Percentiles rank a stretch among this genome's conserved stretches.
Conservation (phyloP, 306 rosid species). For the Biancaea sappan region DNA sequence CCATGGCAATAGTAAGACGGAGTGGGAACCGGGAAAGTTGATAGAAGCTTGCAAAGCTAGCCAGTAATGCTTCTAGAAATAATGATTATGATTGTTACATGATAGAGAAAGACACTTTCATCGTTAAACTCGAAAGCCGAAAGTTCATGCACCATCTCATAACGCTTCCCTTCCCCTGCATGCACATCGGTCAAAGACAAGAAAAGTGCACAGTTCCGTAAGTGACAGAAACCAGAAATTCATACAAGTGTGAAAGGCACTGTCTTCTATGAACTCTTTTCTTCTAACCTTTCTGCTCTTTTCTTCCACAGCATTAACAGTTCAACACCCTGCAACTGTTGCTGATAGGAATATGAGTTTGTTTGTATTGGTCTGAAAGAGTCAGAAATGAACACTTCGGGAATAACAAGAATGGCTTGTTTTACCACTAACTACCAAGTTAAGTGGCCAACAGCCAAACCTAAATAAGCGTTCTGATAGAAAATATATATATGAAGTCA, state of each 20-base stretch:
- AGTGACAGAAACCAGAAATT: conserved; percentile 67
- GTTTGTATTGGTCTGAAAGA: conserved; percentile 24
- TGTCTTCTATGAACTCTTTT: conserved; percentile 50
- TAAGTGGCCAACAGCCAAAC: conserved; percentile 90
- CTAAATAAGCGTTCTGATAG: conserved; percentile 52
- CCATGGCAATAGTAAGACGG: neutral
- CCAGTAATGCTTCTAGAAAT: conserved; percentile 28
- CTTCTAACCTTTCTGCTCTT: conserved; percentile 13
- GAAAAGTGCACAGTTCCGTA: conserved; percentile 39
- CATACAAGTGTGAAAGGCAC: conserved; percentile 34
- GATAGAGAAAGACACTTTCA: conserved; percentile 69
- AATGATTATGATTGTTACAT: conserved; percentile 44
- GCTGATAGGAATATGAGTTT: conserved; percentile 21
- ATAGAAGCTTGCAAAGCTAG: conserved; percentile 23
- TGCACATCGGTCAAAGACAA: conserved; percentile 34
- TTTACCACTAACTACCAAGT: conserved; percentile 42
- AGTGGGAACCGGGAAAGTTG: neutral
- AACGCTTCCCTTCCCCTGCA: conserved; percentile 38
- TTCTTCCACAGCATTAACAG: conserved; percentile 1
- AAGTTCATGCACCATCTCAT: conserved; percentile 56
- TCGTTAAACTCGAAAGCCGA: conserved; percentile 76
- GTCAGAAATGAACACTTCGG: conserved; percentile 41
- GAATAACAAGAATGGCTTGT: conserved; percentile 35
- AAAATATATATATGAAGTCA: conserved; percentile 40
- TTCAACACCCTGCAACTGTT: conserved; percentile 30